A percentile compares a stretch with the other conserved stretches of the same genome.
Evolutionary conservation across 2,329 filamentous ascomycete species (phyloP).

Genomic region (Colletotrichum sublineola): DNA sequence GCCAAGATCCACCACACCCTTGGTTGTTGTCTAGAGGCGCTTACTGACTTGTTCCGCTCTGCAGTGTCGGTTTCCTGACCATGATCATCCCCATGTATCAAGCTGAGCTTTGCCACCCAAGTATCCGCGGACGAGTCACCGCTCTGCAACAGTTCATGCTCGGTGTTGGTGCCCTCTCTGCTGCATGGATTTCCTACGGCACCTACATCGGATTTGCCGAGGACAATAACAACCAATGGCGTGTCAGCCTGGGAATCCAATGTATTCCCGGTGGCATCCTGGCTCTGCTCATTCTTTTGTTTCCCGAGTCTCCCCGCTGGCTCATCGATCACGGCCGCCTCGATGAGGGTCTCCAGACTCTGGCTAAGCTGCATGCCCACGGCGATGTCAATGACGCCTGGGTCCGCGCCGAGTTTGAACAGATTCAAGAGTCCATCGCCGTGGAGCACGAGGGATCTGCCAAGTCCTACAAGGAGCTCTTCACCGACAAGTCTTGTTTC

Average conservation of each 20-base stretch:
- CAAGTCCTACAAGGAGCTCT: conserved; percentile 78
- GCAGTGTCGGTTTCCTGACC: conserved; percentile 59
- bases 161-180: conserved; percentile 79
- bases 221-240: conserved; percentile 52
- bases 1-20: neutral
- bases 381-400: conserved; percentile 76
- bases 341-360: conserved; percentile 74
- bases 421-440: conserved; percentile 76
- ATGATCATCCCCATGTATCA: conserved; percentile 75
- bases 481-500: conserved; percentile 72
- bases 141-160: conserved; percentile 87
- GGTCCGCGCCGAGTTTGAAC: conserved; percentile 79
- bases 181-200: conserved; percentile 80
- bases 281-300: conserved; percentile 74
- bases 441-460: conserved; percentile 77
- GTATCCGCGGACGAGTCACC: conserved; percentile 81
- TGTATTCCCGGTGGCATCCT: conserved; percentile 75
- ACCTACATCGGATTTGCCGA: conserved; percentile 49
- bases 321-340: conserved; percentile 78
- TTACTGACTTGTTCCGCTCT: neutral
- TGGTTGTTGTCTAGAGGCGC: neutral
- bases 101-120: conserved; percentile 82
- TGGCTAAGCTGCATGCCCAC: conserved; percentile 78
- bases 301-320: conserved; percentile 82
- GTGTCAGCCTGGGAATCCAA: conserved; percentile 73